These are phyloP conservation scores for Umbilicaria muhlenbergii DNA, from an alignment of 495 filamentous ascomycete genomes.

Conservation along the genomic window DNA sequence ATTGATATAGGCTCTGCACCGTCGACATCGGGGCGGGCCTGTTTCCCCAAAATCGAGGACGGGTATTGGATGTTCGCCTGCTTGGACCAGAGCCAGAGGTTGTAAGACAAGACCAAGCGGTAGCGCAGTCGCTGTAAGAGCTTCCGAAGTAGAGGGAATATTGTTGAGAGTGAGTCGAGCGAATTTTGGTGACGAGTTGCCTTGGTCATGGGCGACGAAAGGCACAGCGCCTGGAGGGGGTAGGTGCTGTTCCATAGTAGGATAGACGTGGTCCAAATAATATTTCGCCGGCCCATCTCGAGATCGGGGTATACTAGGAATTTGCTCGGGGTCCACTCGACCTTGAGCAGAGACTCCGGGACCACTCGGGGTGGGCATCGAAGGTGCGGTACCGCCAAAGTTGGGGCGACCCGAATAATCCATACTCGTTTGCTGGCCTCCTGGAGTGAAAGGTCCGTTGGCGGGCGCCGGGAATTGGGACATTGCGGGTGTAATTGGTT, in stretches of 20 bases:
- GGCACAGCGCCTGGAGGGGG: slow-evolving; percentile 83
- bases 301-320: slow-evolving; percentile 78
- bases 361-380: slow-evolving; percentile 12
- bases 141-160: slow-evolving; percentile 71
- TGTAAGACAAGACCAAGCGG: slow-evolving; percentile 83
- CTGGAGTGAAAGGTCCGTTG: slow-evolving; percentile 42
- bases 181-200: slow-evolving; percentile 91
- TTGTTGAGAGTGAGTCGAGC: slow-evolving; percentile 82
- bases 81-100: slow-evolving; percentile 67
- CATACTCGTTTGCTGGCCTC: slow-evolving; percentile 11
- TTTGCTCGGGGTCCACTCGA: slow-evolving; percentile 78
- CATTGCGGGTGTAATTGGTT: slow-evolving; percentile 37
- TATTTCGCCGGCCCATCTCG: slow-evolving; percentile 68
- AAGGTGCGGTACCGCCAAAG: slow-evolving; percentile 2
- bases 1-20: slow-evolving; percentile 95
- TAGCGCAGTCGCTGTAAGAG: slow-evolving; percentile 59
- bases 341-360: slow-evolving; percentile 46
- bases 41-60: slow-evolving; percentile 89
- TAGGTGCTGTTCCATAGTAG: slow-evolving; percentile 82
- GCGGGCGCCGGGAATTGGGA: slow-evolving; percentile 46
- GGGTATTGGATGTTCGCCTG: slow-evolving; percentile 77
- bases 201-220: slow-evolving; percentile 86
- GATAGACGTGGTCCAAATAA: slow-evolving; percentile 76
- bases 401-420: not conserved
- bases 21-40: slow-evolving; percentile 81